These are phyloP conservation scores for Colletotrichum sublineola DNA, from an alignment of 2,329 filamentous ascomycete species.

Conservation along the genomic window DNA sequence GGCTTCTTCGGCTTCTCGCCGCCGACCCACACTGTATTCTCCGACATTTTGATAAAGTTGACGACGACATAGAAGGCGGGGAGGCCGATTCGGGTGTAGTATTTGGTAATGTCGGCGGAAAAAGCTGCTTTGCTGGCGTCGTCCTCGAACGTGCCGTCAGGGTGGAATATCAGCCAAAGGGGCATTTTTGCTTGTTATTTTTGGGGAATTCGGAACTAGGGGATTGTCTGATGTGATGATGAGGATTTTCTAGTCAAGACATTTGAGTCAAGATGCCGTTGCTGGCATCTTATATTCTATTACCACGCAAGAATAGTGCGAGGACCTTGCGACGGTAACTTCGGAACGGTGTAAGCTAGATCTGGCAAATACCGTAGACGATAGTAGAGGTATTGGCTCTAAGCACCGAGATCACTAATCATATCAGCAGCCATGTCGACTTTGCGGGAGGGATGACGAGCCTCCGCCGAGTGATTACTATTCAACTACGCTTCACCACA, in stretches of 20 bases:
- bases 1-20: constrained; percentile 42
- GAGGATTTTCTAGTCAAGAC: background rate
- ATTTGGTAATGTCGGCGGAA: constrained; percentile 51
- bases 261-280: background rate
- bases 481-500: background rate
- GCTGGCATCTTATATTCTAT: background rate
- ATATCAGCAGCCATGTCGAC: background rate
- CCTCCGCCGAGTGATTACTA: background rate
- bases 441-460: background rate
- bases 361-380: background rate
- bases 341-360: background rate
- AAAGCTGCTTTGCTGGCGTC: constrained; percentile 49
- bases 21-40: constrained; percentile 45
- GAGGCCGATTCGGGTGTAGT: constrained; percentile 48
- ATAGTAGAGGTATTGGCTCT: background rate
- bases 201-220: background rate
- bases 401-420: background rate
- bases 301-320: background rate
- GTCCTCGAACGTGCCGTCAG: constrained; percentile 50
- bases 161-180: constrained; percentile 59
- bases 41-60: constrained; percentile 52
- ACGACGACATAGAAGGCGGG: constrained; percentile 61
- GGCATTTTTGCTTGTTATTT: constrained; percentile 52
- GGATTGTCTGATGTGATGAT: background rate
- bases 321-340: background rate